Percentiles rank a stretch among this genome's conserved stretches.
phyloP scores from a whole-genome alignment of 1,139 yeast genomes.

The Geotrichum cucujoidarum region DNA sequence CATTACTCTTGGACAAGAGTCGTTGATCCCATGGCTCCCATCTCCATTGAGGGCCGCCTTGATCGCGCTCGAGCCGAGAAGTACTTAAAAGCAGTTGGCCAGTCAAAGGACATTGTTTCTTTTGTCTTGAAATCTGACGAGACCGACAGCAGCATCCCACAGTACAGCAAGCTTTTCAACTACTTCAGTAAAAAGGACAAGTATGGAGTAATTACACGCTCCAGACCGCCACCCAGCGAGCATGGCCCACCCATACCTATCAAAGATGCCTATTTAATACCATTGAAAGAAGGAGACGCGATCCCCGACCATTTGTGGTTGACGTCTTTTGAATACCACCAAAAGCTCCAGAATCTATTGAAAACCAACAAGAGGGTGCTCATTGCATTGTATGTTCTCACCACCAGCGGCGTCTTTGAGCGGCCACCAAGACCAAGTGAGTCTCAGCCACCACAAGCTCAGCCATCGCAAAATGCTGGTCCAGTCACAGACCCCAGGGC shows the following conservation, averaged over 20 bases:
- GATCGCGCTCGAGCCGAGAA: constrained; percentile 50
- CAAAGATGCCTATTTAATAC: constrained; percentile 62
- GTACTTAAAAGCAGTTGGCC: constrained; percentile 49
- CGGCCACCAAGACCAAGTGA: no score
- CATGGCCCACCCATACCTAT: constrained; percentile 36
- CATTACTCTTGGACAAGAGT: constrained; percentile 31
- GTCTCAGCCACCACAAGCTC: no score
- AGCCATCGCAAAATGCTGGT: no score
- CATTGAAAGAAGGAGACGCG: constrained; percentile 36
- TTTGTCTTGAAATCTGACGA: constrained; percentile 33
- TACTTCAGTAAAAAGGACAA: constrained; percentile 49
- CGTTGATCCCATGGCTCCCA: constrained; percentile 35
- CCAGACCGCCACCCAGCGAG: constrained; percentile 34
- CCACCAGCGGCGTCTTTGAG: constrained; percentile 2
- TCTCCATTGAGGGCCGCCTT: constrained; percentile 61
- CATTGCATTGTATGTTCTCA: constrained; percentile 14
- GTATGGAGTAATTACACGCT: constrained; percentile 57
- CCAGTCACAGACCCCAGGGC: constrained; percentile 5
- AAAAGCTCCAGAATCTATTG: constrained; percentile 3
- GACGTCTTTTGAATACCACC: constrained; percentile 3
- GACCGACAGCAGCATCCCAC: constrained; percentile 10
- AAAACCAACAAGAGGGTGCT: constrained; percentile 6
- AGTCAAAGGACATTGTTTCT: constrained; percentile 50
- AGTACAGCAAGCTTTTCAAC: constrained; percentile 47
- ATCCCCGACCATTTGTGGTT: constrained; percentile 27